Percentiles rank a stretch among this genome's conserved stretches.
phyloP scores from a whole-genome alignment of 2,329 filamentous ascomycete species.

The Stachybotrys chartarum region DNA sequence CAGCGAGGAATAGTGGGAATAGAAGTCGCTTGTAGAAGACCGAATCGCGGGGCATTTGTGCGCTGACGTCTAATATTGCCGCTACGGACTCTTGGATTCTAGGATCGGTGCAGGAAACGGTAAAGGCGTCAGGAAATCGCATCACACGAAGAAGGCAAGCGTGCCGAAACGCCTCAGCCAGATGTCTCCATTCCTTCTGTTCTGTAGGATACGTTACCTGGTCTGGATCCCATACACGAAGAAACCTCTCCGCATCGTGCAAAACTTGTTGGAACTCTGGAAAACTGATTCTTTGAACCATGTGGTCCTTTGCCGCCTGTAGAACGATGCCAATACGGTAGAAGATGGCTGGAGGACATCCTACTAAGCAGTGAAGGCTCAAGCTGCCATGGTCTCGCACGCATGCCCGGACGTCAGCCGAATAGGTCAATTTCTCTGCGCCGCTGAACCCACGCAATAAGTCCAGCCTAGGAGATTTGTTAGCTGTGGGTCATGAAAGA shows the following conservation, averaged over 20 bases:
- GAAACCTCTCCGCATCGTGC: constrained; percentile 12
- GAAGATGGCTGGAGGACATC: constrained; percentile 18
- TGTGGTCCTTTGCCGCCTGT: constrained; percentile 11
- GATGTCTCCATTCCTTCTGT: constrained; percentile 16
- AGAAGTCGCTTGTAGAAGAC: constrained; percentile 18
- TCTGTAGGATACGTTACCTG: constrained; percentile 15
- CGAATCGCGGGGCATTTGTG: constrained; percentile 10
- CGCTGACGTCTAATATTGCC: constrained; percentile 15
- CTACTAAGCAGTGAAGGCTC: constrained; percentile 16
- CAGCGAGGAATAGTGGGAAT: constrained; percentile 19
- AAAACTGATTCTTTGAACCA: constrained; percentile 1
- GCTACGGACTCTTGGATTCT: constrained; percentile 14
- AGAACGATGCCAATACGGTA: constrained; percentile 15
- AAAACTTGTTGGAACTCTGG: constrained; percentile 8
- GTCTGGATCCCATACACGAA: constrained; percentile 16
- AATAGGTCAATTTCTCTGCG: constrained; percentile 20
- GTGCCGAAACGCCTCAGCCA: constrained; percentile 20
- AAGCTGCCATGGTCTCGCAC: constrained; percentile 14
- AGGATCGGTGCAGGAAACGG: constrained; percentile 12
- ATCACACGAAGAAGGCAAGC: constrained; percentile 18
- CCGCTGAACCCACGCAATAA: constrained; percentile 21
- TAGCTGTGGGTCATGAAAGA: background rate
- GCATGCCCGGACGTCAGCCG: constrained; percentile 12
- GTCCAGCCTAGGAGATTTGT: constrained; percentile 13
- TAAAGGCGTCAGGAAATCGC: constrained; percentile 17